Conservation (phyloP, 768 basidiomycete species). For the Pisolithus albus region DNA sequence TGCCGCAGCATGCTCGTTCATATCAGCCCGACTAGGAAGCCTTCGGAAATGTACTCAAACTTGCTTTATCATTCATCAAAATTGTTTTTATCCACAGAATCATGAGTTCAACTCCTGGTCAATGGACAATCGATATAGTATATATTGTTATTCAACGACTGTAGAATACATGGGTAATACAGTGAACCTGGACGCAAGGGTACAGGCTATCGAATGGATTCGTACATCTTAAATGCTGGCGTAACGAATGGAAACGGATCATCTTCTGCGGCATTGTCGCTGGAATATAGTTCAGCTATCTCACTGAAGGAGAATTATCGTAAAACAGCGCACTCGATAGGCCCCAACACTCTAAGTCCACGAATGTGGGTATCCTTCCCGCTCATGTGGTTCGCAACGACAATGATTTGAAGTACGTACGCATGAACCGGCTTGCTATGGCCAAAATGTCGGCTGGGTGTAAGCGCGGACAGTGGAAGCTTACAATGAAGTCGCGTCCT, state of each 20-base stretch:
- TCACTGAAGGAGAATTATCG: neutral
- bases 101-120: neutral
- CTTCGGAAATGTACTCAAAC: neutral
- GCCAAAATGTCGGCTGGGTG: neutral
- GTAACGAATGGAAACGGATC: slow-evolving; percentile 70
- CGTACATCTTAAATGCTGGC: slow-evolving; percentile 66
- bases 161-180: slow-evolving; percentile 24
- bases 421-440: slow-evolving; percentile 79
- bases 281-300: slow-evolving; percentile 11
- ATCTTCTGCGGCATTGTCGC: slow-evolving; percentile 45
- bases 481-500: slow-evolving; percentile 76
- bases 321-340: slow-evolving; percentile 53
- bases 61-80: neutral
- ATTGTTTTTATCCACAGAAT: slow-evolving; percentile 5
- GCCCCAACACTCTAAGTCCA: slow-evolving; percentile 81
- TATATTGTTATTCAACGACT: slow-evolving; percentile 11
- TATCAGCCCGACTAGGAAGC: slow-evolving; percentile 22
- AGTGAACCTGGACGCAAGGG: slow-evolving; percentile 7
- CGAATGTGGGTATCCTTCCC: slow-evolving; percentile 99
- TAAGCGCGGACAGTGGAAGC: slow-evolving; percentile 19
- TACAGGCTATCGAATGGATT: slow-evolving; percentile 54
- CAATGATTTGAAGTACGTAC: slow-evolving; percentile 84
- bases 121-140: slow-evolving; percentile 7
- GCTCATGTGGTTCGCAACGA: slow-evolving; percentile 93
- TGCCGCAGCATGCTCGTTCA: slow-evolving; percentile 21